Evolutionary conservation across 2,329 filamentous ascomycete species (phyloP).

Genomic region (Amauroascus niger): DNA sequence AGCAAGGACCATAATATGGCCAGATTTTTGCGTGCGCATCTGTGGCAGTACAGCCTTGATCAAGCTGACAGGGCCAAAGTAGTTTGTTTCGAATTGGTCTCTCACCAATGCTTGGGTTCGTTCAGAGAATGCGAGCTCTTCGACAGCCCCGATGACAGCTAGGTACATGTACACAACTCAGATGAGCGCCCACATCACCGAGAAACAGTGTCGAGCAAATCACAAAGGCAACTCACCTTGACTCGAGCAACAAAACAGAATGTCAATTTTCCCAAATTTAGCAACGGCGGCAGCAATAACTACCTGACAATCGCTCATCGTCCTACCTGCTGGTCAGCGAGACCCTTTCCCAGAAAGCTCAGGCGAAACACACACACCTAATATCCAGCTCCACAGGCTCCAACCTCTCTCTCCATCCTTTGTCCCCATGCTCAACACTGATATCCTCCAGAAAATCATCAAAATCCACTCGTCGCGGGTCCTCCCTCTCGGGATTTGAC

Average conservation of each 20-base stretch:
- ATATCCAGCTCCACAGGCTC: conserved; percentile 51
- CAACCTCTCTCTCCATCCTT: conserved; percentile 74
- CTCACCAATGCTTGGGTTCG: conserved; percentile 68
- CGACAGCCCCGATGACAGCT: conserved; percentile 83
- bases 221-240: conserved; percentile 50
- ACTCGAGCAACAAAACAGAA: conserved; percentile 78
- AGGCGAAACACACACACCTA: conserved; percentile 30
- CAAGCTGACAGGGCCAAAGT: conserved; percentile 92
- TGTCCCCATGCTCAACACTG: conserved; percentile 47
- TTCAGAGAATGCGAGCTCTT: conserved; percentile 68
- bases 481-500: conserved; percentile 63
- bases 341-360: neutral
- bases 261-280: conserved; percentile 78
- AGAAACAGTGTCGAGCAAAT: neutral
- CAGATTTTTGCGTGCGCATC: conserved; percentile 68
- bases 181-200: conserved; percentile 12
- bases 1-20: conserved; percentile 82
- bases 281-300: conserved; percentile 79
- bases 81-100: conserved; percentile 89
- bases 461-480: conserved; percentile 66
- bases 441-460: conserved; percentile 61
- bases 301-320: conserved; percentile 64
- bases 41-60: conserved; percentile 79
- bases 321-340: conserved; percentile 28
- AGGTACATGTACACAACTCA: conserved; percentile 4